These are phyloP conservation scores for Scedosporium aurantiacum DNA, from an alignment of 2,329 filamentous ascomycete genomes.

Conservation along the genomic window DNA sequence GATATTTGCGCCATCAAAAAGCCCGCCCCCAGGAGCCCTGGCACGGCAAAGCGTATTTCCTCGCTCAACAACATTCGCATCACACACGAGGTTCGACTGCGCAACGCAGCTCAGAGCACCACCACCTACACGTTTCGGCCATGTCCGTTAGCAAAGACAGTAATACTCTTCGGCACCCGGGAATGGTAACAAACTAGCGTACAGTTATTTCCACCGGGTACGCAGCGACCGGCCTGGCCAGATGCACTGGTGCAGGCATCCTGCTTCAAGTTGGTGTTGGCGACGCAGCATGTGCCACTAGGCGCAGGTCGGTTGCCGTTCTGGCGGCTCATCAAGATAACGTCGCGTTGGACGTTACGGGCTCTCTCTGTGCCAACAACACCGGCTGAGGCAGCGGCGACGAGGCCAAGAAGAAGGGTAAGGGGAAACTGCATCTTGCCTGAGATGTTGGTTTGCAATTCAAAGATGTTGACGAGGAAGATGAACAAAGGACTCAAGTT, in stretches of 20 bases:
- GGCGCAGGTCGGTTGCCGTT: constrained; percentile 24
- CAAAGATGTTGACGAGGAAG: neutral
- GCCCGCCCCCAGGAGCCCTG: constrained; percentile 12
- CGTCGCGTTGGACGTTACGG: constrained; percentile 9
- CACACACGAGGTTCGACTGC: constrained; percentile 16
- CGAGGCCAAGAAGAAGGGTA: constrained; percentile 16
- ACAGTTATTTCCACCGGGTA: constrained; percentile 25
- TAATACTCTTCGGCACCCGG: neutral
- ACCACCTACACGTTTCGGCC: constrained; percentile 11
- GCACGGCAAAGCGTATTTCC: constrained; percentile 18
- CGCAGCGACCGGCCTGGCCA: constrained; percentile 21
- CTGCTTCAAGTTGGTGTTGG: constrained; percentile 23
- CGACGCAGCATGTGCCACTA: constrained; percentile 22
- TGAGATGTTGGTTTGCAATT: neutral
- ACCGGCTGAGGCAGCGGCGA: constrained; percentile 13
- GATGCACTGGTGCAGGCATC: constrained; percentile 21
- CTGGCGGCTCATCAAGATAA: constrained; percentile 16
- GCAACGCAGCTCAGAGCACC: constrained; percentile 17
- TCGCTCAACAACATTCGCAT: constrained; percentile 17
- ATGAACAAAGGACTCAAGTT: neutral
- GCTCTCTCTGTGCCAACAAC: constrained; percentile 9
- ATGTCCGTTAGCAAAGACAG: neutral
- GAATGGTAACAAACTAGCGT: constrained; percentile 7
- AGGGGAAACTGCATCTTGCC: constrained; percentile 19
- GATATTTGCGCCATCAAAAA: constrained; percentile 16